phyloP scores from a whole-genome alignment of 2,329 filamentous ascomycete genomes.

The Bipolaris gigantea region DNA sequence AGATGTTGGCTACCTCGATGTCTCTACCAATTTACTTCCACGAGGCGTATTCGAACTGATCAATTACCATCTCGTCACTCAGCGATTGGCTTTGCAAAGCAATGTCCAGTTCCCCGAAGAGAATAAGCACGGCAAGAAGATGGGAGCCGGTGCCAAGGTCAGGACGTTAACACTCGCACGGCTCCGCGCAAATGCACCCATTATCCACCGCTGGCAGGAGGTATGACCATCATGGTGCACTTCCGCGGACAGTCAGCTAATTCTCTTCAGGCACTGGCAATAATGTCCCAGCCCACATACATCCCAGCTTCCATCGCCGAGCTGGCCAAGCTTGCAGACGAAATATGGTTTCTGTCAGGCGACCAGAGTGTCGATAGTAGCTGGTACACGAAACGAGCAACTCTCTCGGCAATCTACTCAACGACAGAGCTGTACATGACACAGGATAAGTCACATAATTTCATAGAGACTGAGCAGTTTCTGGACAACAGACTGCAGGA shows the following conservation, averaged over 20 bases:
- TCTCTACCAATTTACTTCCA: constrained; percentile 80
- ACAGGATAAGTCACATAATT: constrained; percentile 74
- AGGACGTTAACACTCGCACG: constrained; percentile 74
- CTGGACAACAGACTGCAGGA: constrained; percentile 75
- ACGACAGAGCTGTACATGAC: constrained; percentile 88
- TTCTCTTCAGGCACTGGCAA: constrained; percentile 69
- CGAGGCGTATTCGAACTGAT: constrained; percentile 81
- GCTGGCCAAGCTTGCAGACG: constrained; percentile 80
- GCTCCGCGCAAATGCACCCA: constrained; percentile 70
- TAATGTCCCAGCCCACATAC: constrained; percentile 85
- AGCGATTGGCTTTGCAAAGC: constrained; percentile 62
- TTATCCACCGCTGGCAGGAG: constrained; percentile 84
- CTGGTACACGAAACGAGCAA: constrained; percentile 80
- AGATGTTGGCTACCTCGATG: constrained; percentile 83
- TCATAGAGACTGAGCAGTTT: constrained; percentile 76
- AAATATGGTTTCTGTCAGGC: constrained; percentile 86
- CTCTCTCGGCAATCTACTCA: constrained; percentile 69
- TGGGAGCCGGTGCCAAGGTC: constrained; percentile 65
- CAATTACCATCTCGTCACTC: constrained; percentile 71
- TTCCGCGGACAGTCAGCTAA: constrained; percentile 2
- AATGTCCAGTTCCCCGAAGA: constrained; percentile 50
- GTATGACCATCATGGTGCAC: constrained; percentile 54
- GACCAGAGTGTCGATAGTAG: constrained; percentile 79
- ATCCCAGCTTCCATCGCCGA: constrained; percentile 76
- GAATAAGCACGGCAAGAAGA: constrained; percentile 34